Percentiles rank a stretch among this genome's conserved stretches.
phyloP scores from a whole-genome alignment of 2,329 filamentous ascomycete species.

The Chaetomium strumarium region DNA sequence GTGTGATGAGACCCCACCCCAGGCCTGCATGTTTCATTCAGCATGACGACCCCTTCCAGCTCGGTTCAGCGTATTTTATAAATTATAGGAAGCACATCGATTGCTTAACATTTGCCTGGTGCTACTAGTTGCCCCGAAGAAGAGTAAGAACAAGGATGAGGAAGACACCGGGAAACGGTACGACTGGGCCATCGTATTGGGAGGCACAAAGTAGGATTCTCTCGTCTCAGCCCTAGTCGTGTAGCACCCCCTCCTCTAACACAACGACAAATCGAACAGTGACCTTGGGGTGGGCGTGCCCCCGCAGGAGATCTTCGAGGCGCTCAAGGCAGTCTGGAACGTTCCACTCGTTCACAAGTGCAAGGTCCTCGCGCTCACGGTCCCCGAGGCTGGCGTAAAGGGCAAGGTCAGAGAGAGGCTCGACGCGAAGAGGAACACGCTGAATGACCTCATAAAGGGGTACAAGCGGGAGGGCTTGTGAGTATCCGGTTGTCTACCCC shows the following conservation, averaged over 20 bases:
- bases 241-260: not conserved
- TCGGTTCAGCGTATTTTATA: too few relatives aligned
- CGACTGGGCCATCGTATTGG: constrained; percentile 59
- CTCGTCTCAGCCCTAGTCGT: not conserved
- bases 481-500: constrained; percentile 28
- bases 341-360: constrained; percentile 42
- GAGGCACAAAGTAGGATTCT: constrained; percentile 52
- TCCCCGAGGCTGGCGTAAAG: constrained; percentile 45
- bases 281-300: constrained; percentile 43
- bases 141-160: constrained; percentile 11
- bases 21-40: not conserved
- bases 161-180: constrained; percentile 28
- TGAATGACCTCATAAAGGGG: constrained; percentile 50
- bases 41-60: too few relatives aligned
- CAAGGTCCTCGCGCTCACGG: constrained; percentile 57
- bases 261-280: constrained; percentile 22
- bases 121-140: not conserved
- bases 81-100: too few relatives aligned
- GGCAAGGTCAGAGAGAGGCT: constrained; percentile 22
- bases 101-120: not conserved
- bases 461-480: constrained; percentile 49
- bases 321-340: constrained; percentile 46
- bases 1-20: constrained; percentile 2
- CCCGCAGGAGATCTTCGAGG: constrained; percentile 40
- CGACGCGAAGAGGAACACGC: constrained; percentile 33